Base-by-base conservation (phyloP, 768 basidiomycete species). In the Cystoderma amianthinum region DNA sequence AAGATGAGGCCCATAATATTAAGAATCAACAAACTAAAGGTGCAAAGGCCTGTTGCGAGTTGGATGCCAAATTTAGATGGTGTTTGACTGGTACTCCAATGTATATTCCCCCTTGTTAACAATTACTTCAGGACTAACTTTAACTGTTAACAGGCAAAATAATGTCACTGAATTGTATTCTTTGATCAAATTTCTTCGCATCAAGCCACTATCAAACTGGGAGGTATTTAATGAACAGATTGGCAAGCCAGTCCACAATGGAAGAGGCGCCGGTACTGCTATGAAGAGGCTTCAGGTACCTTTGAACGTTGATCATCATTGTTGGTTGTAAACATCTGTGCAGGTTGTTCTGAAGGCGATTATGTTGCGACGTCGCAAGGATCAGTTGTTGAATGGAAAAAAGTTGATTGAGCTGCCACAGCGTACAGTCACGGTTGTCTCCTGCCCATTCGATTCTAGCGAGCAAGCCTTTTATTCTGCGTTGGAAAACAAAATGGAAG, bases 1-100 rank as follows among this genome's bases (percentile, higher is more conserved):
- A 39, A 88, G 93, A 96, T 54, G 92, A 96, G 54, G 93, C 93
- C 0, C 93, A 96, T 56, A 88, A 85, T 51, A 95, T 96, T 67
- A 95, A 94, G 69, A 91, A 93, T 53, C 70, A 78, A 38, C 81
- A 71, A 24, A 87, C 84, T 0, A 86, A 90, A 54, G 76, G 76
- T 21, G 80, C 89, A 2, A 67, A 81, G 25, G 91, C 88, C 0
- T 90, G 89, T 45, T 86, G 79, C 45, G 84, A 70, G 4, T 67
- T 95, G n/a, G 59, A 81, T 36, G 74, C 76, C 11, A 88, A 85
- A 52, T 92, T 74, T 59, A 71, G 87, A 40, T 96, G 93, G 93
- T 88, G 84, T 58, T 62, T 94, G 42, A 93, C 89, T 4, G 92
- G 85, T 20, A 88, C 86, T 15, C 85, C 86, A 0, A 74, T 88